These are phyloP conservation scores for Lachnellula willkommii DNA, from an alignment of 2,329 filamentous ascomycete species.

Conservation along the genomic window DNA sequence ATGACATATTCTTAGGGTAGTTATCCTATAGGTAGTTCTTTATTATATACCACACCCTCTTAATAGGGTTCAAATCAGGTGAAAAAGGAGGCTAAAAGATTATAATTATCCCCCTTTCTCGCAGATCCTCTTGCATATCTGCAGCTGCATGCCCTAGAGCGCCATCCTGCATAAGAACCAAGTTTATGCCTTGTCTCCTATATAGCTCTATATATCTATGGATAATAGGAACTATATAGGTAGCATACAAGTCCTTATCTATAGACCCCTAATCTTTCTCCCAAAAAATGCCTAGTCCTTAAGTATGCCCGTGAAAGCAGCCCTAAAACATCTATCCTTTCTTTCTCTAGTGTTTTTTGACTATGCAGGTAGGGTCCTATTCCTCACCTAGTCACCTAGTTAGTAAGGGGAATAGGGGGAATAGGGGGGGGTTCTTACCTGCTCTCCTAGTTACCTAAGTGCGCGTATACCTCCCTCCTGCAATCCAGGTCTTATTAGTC, in stretches of 20 bases:
- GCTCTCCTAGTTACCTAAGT: background rate
- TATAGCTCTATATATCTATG: background rate
- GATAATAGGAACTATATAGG: background rate
- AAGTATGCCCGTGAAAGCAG: background rate
- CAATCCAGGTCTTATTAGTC: constrained; percentile 8
- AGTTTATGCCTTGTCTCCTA: background rate
- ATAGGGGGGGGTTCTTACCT: too few relatives aligned
- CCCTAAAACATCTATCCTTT: constrained; percentile 13
- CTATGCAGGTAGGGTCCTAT: background rate
- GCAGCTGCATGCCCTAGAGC: background rate
- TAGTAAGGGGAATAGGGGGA: too few relatives aligned
- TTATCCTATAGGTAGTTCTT: constrained; percentile 7
- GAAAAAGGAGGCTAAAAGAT: background rate
- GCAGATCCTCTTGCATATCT: background rate
- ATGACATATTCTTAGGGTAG: background rate
- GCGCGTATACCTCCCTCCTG: constrained; percentile 7
- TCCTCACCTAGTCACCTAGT: background rate
- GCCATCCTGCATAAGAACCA: background rate
- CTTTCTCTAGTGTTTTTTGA: background rate
- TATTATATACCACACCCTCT: constrained; percentile 3
- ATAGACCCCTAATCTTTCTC: constrained; percentile 4
- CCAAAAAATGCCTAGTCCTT: background rate
- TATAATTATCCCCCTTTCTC: background rate
- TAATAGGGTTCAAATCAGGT: background rate
- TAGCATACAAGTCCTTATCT: background rate